Percentiles rank a stretch among this genome's conserved stretches.
Evolutionary conservation across 345 rosid genomes (phyloP).

Genomic region (Acer negundo): DNA sequence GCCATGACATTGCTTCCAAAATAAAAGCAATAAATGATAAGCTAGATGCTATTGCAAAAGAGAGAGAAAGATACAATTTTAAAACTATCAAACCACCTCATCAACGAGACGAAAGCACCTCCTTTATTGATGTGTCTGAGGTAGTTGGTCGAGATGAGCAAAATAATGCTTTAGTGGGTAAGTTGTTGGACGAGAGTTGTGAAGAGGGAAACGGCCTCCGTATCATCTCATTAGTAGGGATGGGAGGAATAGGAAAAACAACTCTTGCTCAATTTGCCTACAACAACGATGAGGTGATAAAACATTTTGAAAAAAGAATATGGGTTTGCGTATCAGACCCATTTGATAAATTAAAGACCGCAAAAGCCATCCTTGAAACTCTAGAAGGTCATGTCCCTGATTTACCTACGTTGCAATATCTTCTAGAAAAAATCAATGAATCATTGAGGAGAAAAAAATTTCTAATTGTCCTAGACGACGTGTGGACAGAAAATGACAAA

Average conservation of each 20-base stretch:
- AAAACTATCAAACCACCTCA: background rate
- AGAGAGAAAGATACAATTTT: background rate
- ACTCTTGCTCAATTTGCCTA: background rate
- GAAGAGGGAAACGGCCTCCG: background rate
- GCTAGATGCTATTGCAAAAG: background rate
- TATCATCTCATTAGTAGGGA: constrained; percentile 9
- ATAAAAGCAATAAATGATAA: background rate
- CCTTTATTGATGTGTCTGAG: background rate
- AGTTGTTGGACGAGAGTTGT: background rate
- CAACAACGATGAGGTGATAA: background rate
- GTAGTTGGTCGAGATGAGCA: background rate
- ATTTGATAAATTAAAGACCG: background rate
- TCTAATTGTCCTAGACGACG: no score
- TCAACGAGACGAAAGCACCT: background rate
- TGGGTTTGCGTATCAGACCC: background rate
- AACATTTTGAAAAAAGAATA: background rate
- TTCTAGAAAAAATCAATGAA: no score
- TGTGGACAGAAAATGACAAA: constrained; percentile 17
- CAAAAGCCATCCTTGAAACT: background rate
- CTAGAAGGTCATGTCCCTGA: background rate
- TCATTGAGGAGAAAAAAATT: no score
- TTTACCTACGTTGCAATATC: background rate
- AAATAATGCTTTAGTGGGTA: background rate
- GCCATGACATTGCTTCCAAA: background rate
- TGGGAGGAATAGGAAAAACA: background rate